Evolutionary conservation across 2,329 filamentous ascomycete genomes (phyloP).

Genomic region (Penicillium corylophilum): DNA sequence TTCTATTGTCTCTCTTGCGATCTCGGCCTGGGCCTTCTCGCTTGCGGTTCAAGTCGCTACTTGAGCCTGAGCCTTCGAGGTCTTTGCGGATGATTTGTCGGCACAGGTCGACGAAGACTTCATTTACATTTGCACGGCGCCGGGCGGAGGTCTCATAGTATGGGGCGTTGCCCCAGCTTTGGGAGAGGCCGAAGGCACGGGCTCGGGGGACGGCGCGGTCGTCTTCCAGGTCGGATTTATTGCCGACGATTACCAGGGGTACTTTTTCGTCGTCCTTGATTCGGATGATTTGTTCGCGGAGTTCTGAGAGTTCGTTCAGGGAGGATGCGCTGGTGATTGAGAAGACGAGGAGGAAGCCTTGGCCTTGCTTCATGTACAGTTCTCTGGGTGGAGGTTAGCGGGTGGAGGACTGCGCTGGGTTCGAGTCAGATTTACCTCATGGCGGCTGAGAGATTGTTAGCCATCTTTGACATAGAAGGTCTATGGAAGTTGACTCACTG

Average conservation of each 20-base stretch:
- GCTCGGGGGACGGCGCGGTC: slow-evolving; percentile 75
- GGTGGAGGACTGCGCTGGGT: background rate
- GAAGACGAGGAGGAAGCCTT: slow-evolving; percentile 89
- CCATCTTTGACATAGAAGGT: background rate
- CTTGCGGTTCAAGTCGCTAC: slow-evolving; percentile 31
- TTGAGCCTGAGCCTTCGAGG: slow-evolving; percentile 36
- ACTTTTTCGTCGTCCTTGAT: slow-evolving; percentile 86
- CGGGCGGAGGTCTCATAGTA: slow-evolving; percentile 90
- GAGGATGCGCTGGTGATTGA: slow-evolving; percentile 84
- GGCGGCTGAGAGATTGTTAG: slow-evolving; percentile 45
- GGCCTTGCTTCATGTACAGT: slow-evolving; percentile 89
- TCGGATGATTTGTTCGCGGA: slow-evolving; percentile 85
- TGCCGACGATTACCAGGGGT: slow-evolving; percentile 86
- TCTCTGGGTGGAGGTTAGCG: slow-evolving; percentile 53
- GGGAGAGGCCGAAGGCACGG: slow-evolving; percentile 79
- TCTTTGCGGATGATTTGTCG: slow-evolving; percentile 79
- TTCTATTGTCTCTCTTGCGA: slow-evolving; percentile 33
- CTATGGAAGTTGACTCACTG: slow-evolving; percentile 57
- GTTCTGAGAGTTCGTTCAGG: slow-evolving; percentile 74
- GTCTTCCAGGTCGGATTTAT: slow-evolving; percentile 88
- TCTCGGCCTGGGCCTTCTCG: slow-evolving; percentile 33
- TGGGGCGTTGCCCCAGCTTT: slow-evolving; percentile 79
- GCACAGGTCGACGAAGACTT: slow-evolving; percentile 82
- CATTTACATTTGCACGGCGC: slow-evolving; percentile 81
- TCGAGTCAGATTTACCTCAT: slow-evolving; percentile 52